A percentile compares a stretch with the other conserved stretches of the same genome.
Conservation (phyloP, 2,329 filamentous ascomycete genomes). For the Macroventuria anomochaeta region DNA sequence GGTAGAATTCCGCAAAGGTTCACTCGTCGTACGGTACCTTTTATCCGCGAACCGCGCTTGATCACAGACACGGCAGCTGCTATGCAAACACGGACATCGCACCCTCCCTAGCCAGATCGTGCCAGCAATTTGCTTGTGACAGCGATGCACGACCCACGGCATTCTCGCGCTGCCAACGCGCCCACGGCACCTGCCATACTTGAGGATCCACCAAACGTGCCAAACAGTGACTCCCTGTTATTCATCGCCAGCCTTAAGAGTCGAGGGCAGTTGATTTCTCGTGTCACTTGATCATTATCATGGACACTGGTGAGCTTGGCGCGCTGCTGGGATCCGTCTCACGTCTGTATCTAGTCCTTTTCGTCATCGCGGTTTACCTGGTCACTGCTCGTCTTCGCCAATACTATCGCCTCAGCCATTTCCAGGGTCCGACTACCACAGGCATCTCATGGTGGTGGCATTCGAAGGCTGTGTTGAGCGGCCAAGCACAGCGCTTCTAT, state of each 20-base stretch:
- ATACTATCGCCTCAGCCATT: conserved; percentile 40
- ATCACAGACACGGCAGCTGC: background rate
- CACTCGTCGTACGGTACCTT: conserved; percentile 2
- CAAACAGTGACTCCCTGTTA: background rate
- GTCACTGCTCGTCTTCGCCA: conserved; percentile 28
- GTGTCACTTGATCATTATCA: conserved; percentile 12
- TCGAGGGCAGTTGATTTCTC: background rate
- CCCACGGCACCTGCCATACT: background rate
- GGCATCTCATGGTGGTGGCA: conserved; percentile 44
- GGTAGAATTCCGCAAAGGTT: background rate
- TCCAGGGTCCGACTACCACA: conserved; percentile 40
- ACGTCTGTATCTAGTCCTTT: conserved; percentile 22
- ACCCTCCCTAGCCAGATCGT: conserved; percentile 1
- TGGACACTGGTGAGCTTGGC: conserved; percentile 12
- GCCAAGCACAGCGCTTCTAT: conserved; percentile 34
- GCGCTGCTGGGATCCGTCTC: conserved; percentile 18
- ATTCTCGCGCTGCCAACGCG: conserved; percentile 5
- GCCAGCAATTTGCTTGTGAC: conserved; percentile 7
- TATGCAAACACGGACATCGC: conserved; percentile 3
- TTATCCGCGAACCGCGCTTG: background rate
- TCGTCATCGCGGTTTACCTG: conserved; percentile 23
- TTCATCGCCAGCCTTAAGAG: background rate
- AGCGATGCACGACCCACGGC: conserved; percentile 3
- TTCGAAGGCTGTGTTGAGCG: conserved; percentile 38
- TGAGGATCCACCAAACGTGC: background rate